These are phyloP conservation scores for Castanospermum australe DNA, from an alignment of 306 rosid species.

Conservation along the genomic window DNA sequence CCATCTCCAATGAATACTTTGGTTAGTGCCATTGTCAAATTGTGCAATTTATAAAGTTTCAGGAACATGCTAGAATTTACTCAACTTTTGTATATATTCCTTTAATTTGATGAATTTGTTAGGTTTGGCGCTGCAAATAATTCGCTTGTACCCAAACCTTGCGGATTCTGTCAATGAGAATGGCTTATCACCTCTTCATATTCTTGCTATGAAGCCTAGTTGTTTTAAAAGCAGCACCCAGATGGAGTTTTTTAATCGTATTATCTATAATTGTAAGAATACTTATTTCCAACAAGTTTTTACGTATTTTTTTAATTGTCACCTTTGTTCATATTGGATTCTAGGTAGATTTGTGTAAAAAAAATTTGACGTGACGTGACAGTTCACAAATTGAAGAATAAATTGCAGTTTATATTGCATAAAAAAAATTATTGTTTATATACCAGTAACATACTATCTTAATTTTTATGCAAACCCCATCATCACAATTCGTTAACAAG, in stretches of 20 bases:
- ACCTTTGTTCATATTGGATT: too few species aligned
- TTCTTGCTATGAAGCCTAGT: slow-evolving; percentile 35
- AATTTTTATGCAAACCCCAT: too few species aligned
- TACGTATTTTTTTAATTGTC: background rate
- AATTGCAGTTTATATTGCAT: too few species aligned
- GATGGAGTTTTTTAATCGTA: slow-evolving; percentile 11
- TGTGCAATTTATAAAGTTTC: background rate
- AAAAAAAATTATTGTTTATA: too few species aligned
- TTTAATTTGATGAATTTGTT: slow-evolving; percentile 36
- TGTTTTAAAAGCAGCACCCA: slow-evolving; percentile 25
- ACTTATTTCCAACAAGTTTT: background rate
- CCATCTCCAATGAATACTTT: slow-evolving; percentile 32
- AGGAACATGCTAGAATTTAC: background rate
- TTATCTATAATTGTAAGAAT: slow-evolving; percentile 34
- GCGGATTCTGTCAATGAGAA: background rate
- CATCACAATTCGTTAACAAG: too few species aligned
- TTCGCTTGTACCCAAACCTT: slow-evolving; percentile 4
- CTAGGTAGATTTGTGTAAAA: background rate
- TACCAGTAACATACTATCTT: too few species aligned
- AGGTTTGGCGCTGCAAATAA: slow-evolving; percentile 36
- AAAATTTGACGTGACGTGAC: background rate
- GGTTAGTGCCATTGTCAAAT: slow-evolving; percentile 5
- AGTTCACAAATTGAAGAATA: background rate
- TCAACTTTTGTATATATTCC: background rate
- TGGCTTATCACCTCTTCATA: slow-evolving; percentile 30